These are phyloP conservation scores for Tetrahymena borealis DNA, from an alignment of 73 alveolate genomes.

Conservation along the genomic window DNA sequence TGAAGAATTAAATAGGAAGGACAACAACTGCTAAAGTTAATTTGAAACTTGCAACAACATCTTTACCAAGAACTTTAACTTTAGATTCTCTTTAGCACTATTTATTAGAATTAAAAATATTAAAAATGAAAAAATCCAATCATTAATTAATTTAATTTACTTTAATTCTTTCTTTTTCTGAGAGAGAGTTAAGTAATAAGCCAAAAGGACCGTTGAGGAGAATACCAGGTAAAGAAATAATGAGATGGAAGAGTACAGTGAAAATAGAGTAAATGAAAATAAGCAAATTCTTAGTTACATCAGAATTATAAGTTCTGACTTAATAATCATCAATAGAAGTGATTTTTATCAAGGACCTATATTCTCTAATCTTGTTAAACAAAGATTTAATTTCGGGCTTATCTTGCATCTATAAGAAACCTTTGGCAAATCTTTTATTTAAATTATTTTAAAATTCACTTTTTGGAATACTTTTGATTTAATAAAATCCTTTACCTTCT, in stretches of 20 bases:
- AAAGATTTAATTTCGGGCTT: conserved; percentile 53
- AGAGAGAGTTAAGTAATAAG: conserved; percentile 31
- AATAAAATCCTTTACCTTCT: neutral
- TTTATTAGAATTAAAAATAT: neutral
- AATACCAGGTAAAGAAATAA: conserved; percentile 63
- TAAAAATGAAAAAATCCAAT: no score
- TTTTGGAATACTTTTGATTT: neutral
- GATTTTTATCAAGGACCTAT: conserved; percentile 63
- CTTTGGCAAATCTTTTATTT: conserved; percentile 54
- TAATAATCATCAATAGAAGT: conserved; percentile 75
- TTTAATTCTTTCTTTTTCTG: conserved; percentile 68
- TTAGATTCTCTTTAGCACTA: conserved; percentile 47
- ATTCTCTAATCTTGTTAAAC: conserved; percentile 51
- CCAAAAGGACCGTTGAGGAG: conserved; percentile 62
- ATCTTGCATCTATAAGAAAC: conserved; percentile 58
- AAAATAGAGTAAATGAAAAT: conserved; percentile 12
- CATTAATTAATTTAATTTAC: no score
- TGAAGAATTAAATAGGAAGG: conserved; percentile 16
- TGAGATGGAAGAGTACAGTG: conserved; percentile 16
- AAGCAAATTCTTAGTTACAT: neutral
- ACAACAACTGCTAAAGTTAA: conserved; percentile 49
- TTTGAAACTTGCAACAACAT: conserved; percentile 74
- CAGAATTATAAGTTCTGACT: conserved; percentile 42
- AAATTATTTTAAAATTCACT: neutral
- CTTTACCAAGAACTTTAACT: conserved; percentile 77